Evolutionary conservation across 345 rosid genomes (phyloP), one percentile per base, ranked within the genome.

Genomic region (Jatropha curcas): DNA sequence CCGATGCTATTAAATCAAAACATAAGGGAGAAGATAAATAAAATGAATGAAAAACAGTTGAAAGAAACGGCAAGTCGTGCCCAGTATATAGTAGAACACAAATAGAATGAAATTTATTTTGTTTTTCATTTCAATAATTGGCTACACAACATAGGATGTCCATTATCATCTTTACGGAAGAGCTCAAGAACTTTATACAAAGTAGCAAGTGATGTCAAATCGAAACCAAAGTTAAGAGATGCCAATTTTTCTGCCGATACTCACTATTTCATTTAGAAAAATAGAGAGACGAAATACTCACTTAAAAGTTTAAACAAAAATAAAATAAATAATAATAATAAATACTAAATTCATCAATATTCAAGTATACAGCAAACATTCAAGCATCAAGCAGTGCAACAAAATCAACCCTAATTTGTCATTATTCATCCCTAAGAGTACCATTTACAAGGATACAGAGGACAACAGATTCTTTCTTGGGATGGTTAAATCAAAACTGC

Each of bases 391-490:
- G 52, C 13, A 19, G 9, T 43, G 20, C 30, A 56, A 37, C 20
- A 52, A 48, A 63, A 67, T 27, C 74, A 73, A 59, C 60, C 63
- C 56, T 46, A 35, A 57, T n/a, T 48, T 57, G 35, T 24, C 58
- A 27, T 41, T 67, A 11, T 53, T 59, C 50, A 67, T 37, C n/a
- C 68, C 73, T 30, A 60, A 46, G 28, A 59, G 20, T 59, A 69
- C 61, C 77, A 82, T 82, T 75, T 82, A 72, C 85, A 76, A 61
- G 51, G 75, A 41, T 48, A 71, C 53, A 60, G 25, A 28, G 53
- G 62, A 71, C 51, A 28, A 48, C 55, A 71, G 33, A 65, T 37
- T 53, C 56, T 46, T 13, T 37, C 27, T 33, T 53, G 16, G 64
- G 30, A 65, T 33, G n/a, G 33, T 55, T 73, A 50, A 67, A 72